These are phyloP conservation scores for Osmanthus fragrans DNA, from an alignment of 257 asterid genomes.

Conservation along the genomic window DNA sequence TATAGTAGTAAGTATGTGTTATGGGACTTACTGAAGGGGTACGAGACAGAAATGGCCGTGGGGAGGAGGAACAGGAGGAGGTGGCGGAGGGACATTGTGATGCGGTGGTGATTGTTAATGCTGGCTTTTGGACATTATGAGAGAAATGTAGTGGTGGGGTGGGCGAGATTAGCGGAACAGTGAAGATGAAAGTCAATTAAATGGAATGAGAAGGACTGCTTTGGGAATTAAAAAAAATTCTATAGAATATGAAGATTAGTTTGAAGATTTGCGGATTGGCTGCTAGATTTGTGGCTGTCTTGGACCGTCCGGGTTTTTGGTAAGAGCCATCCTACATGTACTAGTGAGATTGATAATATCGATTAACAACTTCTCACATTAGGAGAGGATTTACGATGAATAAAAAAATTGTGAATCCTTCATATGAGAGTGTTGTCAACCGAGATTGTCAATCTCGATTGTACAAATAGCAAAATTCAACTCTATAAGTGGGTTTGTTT, in stretches of 20 bases:
- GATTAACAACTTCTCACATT: no score
- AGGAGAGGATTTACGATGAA: no score
- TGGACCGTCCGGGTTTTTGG: neutral
- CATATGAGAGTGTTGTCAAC: no score
- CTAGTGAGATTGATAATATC: no score
- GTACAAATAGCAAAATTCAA: no score
- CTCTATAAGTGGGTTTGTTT: no score
- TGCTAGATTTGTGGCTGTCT: neutral
- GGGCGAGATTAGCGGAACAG: conserved; percentile 34
- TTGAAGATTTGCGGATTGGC: neutral
- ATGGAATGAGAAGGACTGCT: conserved; percentile 29
- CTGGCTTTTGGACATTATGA: conserved; percentile 28
- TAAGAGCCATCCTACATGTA: no score
- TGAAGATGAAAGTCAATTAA: conserved; percentile 22
- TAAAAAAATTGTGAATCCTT: no score
- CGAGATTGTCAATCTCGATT: no score
- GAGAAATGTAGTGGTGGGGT: neutral
- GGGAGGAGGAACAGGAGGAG: conserved; percentile 25
- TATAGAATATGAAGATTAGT: neutral
- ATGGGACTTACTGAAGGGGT: conserved; percentile 44
- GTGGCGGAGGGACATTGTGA: conserved; percentile 32
- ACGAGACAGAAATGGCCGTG: conserved; percentile 25
- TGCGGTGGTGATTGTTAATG: conserved; percentile 6
- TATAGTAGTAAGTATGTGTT: neutral
- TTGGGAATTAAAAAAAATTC: conserved; percentile 10